phyloP scores from a whole-genome alignment of 2,329 filamentous ascomycete species.

The Fusarium piperis region DNA sequence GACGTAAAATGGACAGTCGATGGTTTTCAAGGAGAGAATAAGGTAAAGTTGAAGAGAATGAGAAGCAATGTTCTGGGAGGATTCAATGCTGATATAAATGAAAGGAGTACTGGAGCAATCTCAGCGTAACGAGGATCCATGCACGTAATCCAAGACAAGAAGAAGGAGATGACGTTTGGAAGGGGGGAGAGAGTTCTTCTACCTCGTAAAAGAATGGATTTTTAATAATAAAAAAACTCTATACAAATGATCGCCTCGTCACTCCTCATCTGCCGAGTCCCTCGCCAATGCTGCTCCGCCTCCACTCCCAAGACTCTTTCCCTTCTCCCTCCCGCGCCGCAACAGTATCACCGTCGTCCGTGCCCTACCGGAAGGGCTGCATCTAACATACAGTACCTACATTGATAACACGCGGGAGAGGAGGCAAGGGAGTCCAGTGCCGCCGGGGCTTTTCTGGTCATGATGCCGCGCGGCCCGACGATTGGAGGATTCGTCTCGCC shows the following conservation, averaged over 20 bases:
- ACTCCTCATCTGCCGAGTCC: constrained; percentile 4
- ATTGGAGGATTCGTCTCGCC: background rate
- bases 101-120: background rate
- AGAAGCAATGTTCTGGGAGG: background rate
- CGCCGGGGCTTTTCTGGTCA: background rate
- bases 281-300: constrained; percentile 6
- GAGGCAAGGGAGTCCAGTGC: background rate
- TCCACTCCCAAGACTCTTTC: background rate
- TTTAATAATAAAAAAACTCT: background rate
- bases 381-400: background rate
- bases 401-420: background rate
- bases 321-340: background rate
- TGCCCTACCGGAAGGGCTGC: background rate
- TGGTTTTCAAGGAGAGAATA: background rate
- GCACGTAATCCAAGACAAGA: background rate
- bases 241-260: background rate
- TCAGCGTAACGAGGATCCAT: background rate
- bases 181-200: background rate
- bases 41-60: background rate
- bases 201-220: background rate
- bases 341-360: background rate
- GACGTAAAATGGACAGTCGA: background rate
- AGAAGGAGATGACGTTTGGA: background rate
- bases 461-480: background rate
- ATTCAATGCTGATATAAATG: background rate